Evolutionary conservation across 805 yeast species (phyloP), one percentile per base, ranked within the genome.

Genomic region (Metschnikowia santaceciliae): DNA sequence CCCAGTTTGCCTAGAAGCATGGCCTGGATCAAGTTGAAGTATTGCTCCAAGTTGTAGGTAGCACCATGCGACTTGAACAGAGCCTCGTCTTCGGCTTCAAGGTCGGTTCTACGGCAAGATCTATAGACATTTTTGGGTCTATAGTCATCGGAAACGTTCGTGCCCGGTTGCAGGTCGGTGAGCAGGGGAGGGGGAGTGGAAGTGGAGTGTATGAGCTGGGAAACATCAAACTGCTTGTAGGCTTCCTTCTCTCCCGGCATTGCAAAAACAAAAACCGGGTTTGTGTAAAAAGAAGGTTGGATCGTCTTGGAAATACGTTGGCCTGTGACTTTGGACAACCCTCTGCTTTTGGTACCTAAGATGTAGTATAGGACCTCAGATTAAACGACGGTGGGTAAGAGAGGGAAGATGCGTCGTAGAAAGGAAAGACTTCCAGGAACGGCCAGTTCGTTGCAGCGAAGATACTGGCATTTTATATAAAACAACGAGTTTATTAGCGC

Each of bases 141-240:
- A 26, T 26, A 26, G 30, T 26, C 30, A 26, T 8, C 8, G 11
- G 30, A 26, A 26, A 26, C 30, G 11, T 8, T 26, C 30, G 30
- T 26, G 11, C 11, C 13, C 4, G 30, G 30, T 26, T 26, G 30
- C 30, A 26, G 30, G 30, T 10, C 11, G 30, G 30, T 10, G 13
- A 10, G 30, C 11, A 26, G 30, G 1, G 30, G 30, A 26, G 30
- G 30, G 4, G 30, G 30, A 26, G 30, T 26, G 30, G 47, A 26
- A 11, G 47, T 15, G 33, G 23, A 35, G 26, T 44, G 41, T 20
- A 44, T 34, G 23, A 44, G 47, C 41, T 23, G 47, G 22, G 47
- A 44, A 14, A 44, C 47, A 26, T 44, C 33, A 17, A 44, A 44
- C 40, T 15, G 32, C 40, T 36, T 42, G 46, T 30, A 42, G 14